phyloP scores from a whole-genome alignment of 2,329 filamentous ascomycete species.

The Cladophialophora carrionii region DNA sequence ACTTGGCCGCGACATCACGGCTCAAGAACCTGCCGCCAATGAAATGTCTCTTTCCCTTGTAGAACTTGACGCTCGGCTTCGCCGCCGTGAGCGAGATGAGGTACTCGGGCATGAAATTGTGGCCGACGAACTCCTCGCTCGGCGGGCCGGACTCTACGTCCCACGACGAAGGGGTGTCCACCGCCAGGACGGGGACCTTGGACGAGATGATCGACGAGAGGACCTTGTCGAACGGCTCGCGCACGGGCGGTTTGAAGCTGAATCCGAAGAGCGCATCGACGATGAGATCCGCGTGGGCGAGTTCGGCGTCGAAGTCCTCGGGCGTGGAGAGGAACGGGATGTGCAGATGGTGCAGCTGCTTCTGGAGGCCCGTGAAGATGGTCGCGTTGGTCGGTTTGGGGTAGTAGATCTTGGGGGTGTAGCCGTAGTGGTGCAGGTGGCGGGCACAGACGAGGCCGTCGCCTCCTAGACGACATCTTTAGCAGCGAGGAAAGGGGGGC shows the following conservation, averaged over 20 bases:
- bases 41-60: slow-evolving; percentile 80
- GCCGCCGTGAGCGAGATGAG: slow-evolving; percentile 90
- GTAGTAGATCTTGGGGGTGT: slow-evolving; percentile 85
- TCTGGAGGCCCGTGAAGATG: slow-evolving; percentile 81
- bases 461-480: slow-evolving; percentile 63
- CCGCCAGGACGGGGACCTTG: slow-evolving; percentile 75
- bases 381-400: slow-evolving; percentile 91
- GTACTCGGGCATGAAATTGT: slow-evolving; percentile 75
- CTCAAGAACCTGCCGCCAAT: slow-evolving; percentile 88
- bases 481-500: too few relatives aligned
- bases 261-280: slow-evolving; percentile 96
- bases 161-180: slow-evolving; percentile 95
- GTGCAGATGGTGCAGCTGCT: slow-evolving; percentile 79
- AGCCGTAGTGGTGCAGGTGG: slow-evolving; percentile 89
- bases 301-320: slow-evolving; percentile 71
- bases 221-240: slow-evolving; percentile 85
- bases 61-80: slow-evolving; percentile 84
- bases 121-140: slow-evolving; percentile 68
- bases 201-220: slow-evolving; percentile 75
- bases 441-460: slow-evolving; percentile 93
- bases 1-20: slow-evolving; percentile 77
- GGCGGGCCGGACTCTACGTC: slow-evolving; percentile 87
- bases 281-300: slow-evolving; percentile 74
- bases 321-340: slow-evolving; percentile 69
- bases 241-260: slow-evolving; percentile 86